Conservation (phyloP, 305 asterid genomes). For the Rubia peregrina region DNA sequence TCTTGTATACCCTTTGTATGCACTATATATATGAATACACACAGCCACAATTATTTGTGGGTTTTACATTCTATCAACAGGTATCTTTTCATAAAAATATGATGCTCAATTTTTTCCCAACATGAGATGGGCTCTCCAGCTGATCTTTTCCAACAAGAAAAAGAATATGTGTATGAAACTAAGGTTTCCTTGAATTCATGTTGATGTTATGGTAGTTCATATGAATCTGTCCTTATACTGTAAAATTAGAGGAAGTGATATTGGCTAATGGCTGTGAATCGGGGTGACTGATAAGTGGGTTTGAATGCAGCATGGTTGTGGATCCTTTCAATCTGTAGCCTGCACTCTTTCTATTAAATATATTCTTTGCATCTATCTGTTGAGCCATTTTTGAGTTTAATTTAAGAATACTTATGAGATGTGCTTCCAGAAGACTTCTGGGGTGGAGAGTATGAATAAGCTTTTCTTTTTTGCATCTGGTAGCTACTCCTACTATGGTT, state of each 20-base stretch:
- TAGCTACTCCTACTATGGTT: background rate
- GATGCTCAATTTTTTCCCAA: conserved; percentile 6
- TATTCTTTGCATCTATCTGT: background rate
- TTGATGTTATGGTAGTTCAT: background rate
- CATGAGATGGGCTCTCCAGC: conserved; percentile 3
- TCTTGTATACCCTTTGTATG: too few species aligned
- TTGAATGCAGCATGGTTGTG: background rate
- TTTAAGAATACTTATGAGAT: background rate
- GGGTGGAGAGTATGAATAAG: background rate
- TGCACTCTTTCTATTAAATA: background rate
- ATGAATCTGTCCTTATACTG: background rate
- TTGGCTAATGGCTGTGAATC: background rate
- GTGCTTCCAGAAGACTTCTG: background rate
- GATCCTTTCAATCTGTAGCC: background rate
- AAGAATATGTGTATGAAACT: background rate
- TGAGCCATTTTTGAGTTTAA: background rate
- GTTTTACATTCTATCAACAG: too few species aligned
- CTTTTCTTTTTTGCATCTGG: background rate
- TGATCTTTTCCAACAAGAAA: background rate
- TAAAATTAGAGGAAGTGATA: background rate
- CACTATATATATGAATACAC: too few species aligned
- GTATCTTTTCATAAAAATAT: conserved; percentile 24
- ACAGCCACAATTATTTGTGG: too few species aligned
- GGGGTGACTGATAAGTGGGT: background rate
- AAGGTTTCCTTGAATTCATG: background rate